A percentile compares a stretch with the other conserved stretches of the same genome.
phyloP scores from a whole-genome alignment of 768 basidiomycete species.

The Hortiboletus flavorubellus region DNA sequence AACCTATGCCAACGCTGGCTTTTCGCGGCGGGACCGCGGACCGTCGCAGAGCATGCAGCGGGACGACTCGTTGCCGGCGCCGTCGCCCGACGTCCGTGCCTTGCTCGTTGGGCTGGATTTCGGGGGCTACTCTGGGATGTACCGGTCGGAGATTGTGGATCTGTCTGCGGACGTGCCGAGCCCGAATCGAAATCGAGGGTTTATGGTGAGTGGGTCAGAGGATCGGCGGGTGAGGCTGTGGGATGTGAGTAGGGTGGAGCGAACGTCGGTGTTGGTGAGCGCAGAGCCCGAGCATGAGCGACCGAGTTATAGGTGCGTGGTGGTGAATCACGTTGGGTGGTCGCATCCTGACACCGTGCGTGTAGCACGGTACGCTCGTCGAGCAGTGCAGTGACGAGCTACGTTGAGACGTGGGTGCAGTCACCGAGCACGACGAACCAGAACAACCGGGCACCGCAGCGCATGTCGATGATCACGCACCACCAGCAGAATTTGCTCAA shows the following conservation, averaged over 20 bases:
- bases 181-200: constrained; percentile 55
- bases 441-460: constrained; percentile 66
- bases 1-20: constrained; percentile 20
- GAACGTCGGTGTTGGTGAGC: constrained; percentile 78
- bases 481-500: constrained; percentile 83
- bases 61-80: constrained; percentile 39
- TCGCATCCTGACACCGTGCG: not conserved
- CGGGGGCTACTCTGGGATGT: constrained; percentile 58
- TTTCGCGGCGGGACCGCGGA: constrained; percentile 26
- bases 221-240: constrained; percentile 85
- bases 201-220: constrained; percentile 84
- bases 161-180: constrained; percentile 37
- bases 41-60: constrained; percentile 34
- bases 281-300: constrained; percentile 71
- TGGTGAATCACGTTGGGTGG: not conserved
- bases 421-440: constrained; percentile 42
- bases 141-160: constrained; percentile 50
- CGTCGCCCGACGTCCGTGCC: constrained; percentile 66
- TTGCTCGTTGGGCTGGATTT: constrained; percentile 74
- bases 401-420: constrained; percentile 63
- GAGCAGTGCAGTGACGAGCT: constrained; percentile 45
- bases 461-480: constrained; percentile 74
- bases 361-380: constrained; percentile 32
- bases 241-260: constrained; percentile 74
- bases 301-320: constrained; percentile 68